These are phyloP conservation scores for Alternaria incomplexa DNA, from an alignment of 2,329 filamentous ascomycete genomes.

Conservation along the genomic window DNA sequence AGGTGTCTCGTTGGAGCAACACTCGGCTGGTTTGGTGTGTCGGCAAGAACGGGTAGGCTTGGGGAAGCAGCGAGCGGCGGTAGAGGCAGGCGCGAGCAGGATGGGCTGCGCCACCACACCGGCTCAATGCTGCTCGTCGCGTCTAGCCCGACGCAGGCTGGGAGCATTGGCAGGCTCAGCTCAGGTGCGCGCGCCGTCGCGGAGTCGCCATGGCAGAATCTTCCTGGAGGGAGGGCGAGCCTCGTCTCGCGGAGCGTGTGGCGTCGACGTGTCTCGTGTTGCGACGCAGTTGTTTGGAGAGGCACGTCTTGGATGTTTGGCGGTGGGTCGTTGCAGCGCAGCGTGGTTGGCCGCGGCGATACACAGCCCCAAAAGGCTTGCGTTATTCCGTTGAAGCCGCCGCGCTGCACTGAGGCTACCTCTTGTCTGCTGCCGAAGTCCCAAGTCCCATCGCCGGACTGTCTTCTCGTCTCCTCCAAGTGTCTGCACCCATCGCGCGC, in stretches of 20 bases:
- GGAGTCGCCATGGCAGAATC: slow-evolving; percentile 2
- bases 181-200: not conserved
- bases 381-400: slow-evolving; percentile 3
- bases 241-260: not conserved
- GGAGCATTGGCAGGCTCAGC: slow-evolving; percentile 6
- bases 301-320: slow-evolving; percentile 4
- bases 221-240: not conserved
- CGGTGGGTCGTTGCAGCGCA: slow-evolving; percentile 7
- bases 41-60: not conserved
- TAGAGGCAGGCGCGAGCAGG: not conserved
- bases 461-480: not conserved
- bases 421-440: not conserved
- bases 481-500: not conserved
- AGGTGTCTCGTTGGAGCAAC: not conserved
- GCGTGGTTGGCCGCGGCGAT: slow-evolving; percentile 6
- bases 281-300: slow-evolving; percentile 3
- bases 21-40: not conserved
- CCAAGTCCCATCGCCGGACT: not conserved
- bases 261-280: slow-evolving; percentile 5
- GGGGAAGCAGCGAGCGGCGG: not conserved
- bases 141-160: slow-evolving; percentile 8
- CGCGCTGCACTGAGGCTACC: not conserved
- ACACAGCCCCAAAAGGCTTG: slow-evolving; percentile 15
- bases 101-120: slow-evolving; percentile 14
- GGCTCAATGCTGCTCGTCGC: slow-evolving; percentile 4